Conservation (phyloP, 2,329 filamentous ascomycete species). For the Diaporthe humulicola region DNA sequence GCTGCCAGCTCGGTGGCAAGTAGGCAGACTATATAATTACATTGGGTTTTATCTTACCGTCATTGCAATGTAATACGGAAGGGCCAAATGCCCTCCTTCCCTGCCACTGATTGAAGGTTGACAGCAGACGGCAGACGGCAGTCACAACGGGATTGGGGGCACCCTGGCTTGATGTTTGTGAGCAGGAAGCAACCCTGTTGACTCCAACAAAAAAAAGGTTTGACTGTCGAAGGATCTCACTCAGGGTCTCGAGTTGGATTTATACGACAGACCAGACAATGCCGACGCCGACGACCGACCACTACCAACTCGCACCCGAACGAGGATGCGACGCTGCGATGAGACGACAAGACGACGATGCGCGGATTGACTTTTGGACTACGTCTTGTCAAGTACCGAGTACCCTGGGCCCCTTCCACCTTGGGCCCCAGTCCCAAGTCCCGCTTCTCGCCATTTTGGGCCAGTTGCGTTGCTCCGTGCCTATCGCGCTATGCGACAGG, state of each 20-base stretch:
- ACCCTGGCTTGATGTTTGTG: constrained; percentile 11
- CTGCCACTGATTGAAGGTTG: not conserved
- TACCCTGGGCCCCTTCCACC: constrained; percentile 3
- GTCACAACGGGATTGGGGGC: not conserved
- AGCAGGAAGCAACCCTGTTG: constrained; percentile 6
- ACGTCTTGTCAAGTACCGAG: constrained; percentile 23
- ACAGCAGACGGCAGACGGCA: constrained; percentile 1
- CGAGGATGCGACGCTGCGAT: not conserved
- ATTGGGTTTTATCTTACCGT: constrained; percentile 21
- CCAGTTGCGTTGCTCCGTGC: not conserved
- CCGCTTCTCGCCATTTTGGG: constrained; percentile 21
- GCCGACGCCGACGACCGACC: not conserved
- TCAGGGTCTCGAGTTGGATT: not conserved
- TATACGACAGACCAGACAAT: constrained; percentile 1
- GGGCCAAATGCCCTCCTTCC: not conserved
- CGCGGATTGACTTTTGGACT: constrained; percentile 10
- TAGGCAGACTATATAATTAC: not conserved
- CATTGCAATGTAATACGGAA: not conserved
- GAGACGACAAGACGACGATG: too few relatives aligned
- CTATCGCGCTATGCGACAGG: constrained; percentile 30
- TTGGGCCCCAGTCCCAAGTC: constrained; percentile 18
- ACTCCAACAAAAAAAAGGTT: not conserved
- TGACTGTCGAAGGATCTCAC: constrained; percentile 1
- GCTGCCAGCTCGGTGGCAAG: not conserved
- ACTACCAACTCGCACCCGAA: not conserved